Conservation (phyloP, 164 flowering plant genomes). For the Nymphaea thermarum region DNA sequence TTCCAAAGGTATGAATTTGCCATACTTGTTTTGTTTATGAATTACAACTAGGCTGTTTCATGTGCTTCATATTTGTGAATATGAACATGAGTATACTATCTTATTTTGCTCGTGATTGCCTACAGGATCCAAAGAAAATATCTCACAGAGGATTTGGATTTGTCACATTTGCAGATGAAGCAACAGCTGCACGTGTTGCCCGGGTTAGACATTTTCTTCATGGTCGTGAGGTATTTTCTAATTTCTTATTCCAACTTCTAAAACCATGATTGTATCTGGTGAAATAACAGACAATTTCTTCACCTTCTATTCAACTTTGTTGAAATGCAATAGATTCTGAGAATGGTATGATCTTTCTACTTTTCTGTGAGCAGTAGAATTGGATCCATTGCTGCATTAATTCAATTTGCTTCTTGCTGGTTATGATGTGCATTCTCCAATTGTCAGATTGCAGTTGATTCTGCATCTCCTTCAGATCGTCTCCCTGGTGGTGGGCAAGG, state of each 20-base stretch:
- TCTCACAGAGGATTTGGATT: slow-evolving; percentile 14
- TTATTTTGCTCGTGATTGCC: slow-evolving; percentile 1
- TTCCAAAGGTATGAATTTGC: slow-evolving; percentile 10
- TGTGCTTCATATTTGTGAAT: not conserved
- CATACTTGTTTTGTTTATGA: not conserved
- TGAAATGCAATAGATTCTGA: not conserved
- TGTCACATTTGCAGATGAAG: slow-evolving; percentile 19
- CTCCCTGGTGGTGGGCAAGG: slow-evolving; percentile 1
- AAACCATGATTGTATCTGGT: not conserved
- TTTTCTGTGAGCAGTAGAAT: not conserved
- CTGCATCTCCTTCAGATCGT: slow-evolving; percentile 14
- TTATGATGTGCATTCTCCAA: not conserved
- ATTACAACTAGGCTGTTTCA: not conserved
- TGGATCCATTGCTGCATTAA: not conserved
- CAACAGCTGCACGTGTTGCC: slow-evolving; percentile 12
- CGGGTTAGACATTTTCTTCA: slow-evolving; percentile 10
- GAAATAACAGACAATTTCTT: not conserved
- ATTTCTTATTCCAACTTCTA: not conserved
- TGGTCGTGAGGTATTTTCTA: slow-evolving; percentile 13
- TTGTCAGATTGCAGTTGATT: slow-evolving; percentile 15
- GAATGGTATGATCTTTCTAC: not conserved
- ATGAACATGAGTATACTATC: not conserved
- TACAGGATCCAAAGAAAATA: slow-evolving; percentile 12
- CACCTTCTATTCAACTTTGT: not conserved
- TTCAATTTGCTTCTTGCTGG: not conserved